phyloP scores from a whole-genome alignment of 2,329 filamentous ascomycete species.

The Didymella glomerata region DNA sequence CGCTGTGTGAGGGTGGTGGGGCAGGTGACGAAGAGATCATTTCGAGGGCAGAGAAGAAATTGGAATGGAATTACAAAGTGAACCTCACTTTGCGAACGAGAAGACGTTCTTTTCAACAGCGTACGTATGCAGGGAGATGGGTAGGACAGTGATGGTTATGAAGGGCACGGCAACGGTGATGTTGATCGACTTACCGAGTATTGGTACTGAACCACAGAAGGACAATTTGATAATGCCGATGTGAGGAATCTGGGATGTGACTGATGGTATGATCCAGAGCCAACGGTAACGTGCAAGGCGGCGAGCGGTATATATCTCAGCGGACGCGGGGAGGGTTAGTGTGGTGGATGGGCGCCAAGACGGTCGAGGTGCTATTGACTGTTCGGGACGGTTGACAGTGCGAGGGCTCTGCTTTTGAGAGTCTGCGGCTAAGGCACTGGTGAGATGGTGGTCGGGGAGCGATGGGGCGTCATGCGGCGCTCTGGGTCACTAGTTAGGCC shows the following conservation, averaged over 20 bases:
- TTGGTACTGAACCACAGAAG: slow-evolving; percentile 14
- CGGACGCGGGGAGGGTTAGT: slow-evolving; percentile 39
- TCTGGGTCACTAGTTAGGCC: slow-evolving; percentile 43
- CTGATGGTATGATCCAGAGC: slow-evolving; percentile 30
- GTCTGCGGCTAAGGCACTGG: slow-evolving; percentile 48
- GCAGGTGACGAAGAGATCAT: neutral
- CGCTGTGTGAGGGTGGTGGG: slow-evolving; percentile 1
- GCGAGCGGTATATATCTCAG: slow-evolving; percentile 47
- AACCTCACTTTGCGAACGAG: neutral
- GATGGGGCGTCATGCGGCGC: slow-evolving; percentile 50
- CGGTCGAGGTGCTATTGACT: slow-evolving; percentile 45
- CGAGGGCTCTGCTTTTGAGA: slow-evolving; percentile 49
- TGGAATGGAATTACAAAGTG: neutral
- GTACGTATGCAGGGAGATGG: neutral
- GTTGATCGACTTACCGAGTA: slow-evolving; percentile 13
- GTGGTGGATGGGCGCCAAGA: slow-evolving; percentile 41
- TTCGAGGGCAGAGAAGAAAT: neutral
- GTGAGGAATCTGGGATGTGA: slow-evolving; percentile 21
- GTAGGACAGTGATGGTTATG: neutral
- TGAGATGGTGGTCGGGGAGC: slow-evolving; percentile 42
- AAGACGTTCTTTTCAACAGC: neutral
- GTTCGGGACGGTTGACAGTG: slow-evolving; percentile 45
- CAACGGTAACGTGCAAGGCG: slow-evolving; percentile 43
- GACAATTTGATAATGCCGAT: slow-evolving; percentile 15
- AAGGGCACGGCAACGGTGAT: slow-evolving; percentile 1